These are phyloP conservation scores for Kodamaea arcana DNA, from an alignment of 1,139 yeast genomes.

Conservation along the genomic window DNA sequence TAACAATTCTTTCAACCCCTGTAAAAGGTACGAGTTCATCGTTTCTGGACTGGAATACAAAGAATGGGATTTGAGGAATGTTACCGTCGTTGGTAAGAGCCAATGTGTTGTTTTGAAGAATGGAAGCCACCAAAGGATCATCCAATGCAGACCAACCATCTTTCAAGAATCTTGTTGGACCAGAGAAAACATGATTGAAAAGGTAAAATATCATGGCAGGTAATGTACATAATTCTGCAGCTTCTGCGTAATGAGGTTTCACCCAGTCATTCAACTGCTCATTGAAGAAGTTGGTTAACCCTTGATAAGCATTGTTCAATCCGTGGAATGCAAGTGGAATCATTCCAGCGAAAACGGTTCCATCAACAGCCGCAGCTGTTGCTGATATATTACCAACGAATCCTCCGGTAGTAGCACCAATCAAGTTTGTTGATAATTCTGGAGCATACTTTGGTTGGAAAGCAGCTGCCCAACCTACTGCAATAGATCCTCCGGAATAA, in stretches of 20 bases:
- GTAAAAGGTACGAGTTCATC: constrained; percentile 28
- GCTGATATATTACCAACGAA: constrained; percentile 15
- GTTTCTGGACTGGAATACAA: constrained; percentile 28
- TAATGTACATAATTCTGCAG: constrained; percentile 4
- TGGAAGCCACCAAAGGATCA: constrained; percentile 9
- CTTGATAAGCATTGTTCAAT: constrained; percentile 24
- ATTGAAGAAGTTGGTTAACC: constrained; percentile 9
- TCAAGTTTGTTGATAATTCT: constrained; percentile 12
- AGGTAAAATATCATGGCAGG: constrained; percentile 9
- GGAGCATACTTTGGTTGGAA: constrained; percentile 20
- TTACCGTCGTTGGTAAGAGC: constrained; percentile 18
- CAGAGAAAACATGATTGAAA: constrained; percentile 14
- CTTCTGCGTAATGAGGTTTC: constrained; percentile 1
- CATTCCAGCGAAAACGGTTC: constrained; percentile 24
- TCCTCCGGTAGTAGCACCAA: constrained; percentile 18
- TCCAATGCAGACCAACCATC: constrained; percentile 18
- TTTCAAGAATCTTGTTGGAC: constrained; percentile 12
- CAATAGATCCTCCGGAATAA: constrained; percentile 19
- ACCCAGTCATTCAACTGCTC: constrained; percentile 4
- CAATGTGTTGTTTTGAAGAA: constrained; percentile 16
- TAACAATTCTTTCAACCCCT: constrained; percentile 22
- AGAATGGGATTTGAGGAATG: constrained; percentile 29
- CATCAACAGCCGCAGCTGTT: constrained; percentile 24
- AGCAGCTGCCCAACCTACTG: constrained; percentile 18
- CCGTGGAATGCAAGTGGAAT: constrained; percentile 26